Conservation (phyloP, 768 basidiomycete genomes). For the Hemileccinum rubropunctum region DNA sequence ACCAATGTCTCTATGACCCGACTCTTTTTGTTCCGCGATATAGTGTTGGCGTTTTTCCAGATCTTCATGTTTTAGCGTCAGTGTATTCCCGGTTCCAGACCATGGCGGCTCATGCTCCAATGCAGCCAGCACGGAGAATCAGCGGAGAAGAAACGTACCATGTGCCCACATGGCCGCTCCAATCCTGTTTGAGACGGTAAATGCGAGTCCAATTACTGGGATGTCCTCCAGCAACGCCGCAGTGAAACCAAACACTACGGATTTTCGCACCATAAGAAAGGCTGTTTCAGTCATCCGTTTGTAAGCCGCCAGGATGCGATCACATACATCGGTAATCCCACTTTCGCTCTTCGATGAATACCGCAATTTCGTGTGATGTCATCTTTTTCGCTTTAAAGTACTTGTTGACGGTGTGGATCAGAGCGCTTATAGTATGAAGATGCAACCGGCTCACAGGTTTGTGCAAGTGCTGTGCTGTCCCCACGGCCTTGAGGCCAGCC, state of each 20-base stretch:
- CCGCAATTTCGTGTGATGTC: conserved; percentile 60
- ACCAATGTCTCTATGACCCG: background rate
- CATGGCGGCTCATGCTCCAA: too few species aligned
- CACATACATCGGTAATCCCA: conserved; percentile 79
- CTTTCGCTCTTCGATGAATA: conserved; percentile 86
- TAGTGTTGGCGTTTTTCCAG: conserved; percentile 58
- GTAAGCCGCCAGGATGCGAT: background rate
- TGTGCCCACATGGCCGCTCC: conserved; percentile 96
- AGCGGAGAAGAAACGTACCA: conserved; percentile 40
- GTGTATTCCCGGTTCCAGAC: background rate
- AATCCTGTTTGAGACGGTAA: conserved; percentile 83
- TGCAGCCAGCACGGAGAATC: background rate
- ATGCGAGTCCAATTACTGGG: conserved; percentile 77
- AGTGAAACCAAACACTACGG: conserved; percentile 76
- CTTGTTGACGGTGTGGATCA: conserved; percentile 32
- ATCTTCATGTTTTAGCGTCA: conserved; percentile 36
- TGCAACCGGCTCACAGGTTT: conserved; percentile 46
- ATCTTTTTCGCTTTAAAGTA: conserved; percentile 88
- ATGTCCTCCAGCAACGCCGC: conserved; percentile 80
- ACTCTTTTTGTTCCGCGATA: conserved; percentile 33
- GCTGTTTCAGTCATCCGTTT: background rate
- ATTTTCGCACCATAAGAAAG: background rate
- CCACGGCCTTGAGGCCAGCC: conserved; percentile 64
- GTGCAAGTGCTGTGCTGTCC: conserved; percentile 68
- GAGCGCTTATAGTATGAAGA: background rate